A percentile compares a stretch with the other conserved stretches of the same genome.
Conservation (phyloP, 2,329 filamentous ascomycete genomes). For the Didymosphaeria variabile region DNA sequence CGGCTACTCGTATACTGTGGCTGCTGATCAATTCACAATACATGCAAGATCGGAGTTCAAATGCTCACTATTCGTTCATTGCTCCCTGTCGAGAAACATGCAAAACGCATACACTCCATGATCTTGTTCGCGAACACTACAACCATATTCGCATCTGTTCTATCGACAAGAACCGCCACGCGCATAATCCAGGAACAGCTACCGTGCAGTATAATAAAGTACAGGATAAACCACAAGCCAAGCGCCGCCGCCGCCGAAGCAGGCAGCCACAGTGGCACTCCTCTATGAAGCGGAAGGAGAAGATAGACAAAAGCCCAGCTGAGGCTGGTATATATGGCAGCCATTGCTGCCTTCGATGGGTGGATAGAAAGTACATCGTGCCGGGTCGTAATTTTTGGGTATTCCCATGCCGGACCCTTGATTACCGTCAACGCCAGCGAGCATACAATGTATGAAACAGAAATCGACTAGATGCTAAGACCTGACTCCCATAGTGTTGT, state of each 20-base stretch:
- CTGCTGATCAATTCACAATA: not conserved
- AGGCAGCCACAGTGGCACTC: not conserved
- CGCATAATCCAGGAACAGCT: constrained; percentile 5
- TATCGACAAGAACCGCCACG: constrained; percentile 1
- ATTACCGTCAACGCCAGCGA: constrained; percentile 24
- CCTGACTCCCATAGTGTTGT: constrained; percentile 2
- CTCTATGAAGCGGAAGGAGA: constrained; percentile 10
- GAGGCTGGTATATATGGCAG: constrained; percentile 6
- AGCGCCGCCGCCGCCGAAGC: constrained; percentile 3
- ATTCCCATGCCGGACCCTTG: constrained; percentile 12
- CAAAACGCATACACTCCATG: not conserved
- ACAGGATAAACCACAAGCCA: constrained; percentile 14
- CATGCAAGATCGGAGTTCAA: not conserved
- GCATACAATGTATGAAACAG: constrained; percentile 20
- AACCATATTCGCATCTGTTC: not conserved
- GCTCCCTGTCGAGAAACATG: not conserved
- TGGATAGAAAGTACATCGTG: constrained; percentile 21
- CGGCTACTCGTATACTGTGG: too few relatives aligned
- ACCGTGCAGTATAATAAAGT: constrained; percentile 14
- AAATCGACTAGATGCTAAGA: constrained; percentile 13
- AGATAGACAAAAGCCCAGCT: constrained; percentile 2
- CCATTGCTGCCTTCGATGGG: not conserved
- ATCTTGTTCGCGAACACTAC: not conserved
- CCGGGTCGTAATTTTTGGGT: constrained; percentile 26
- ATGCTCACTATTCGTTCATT: constrained; percentile 2